phyloP scores from a whole-genome alignment of 2,329 filamentous ascomycete genomes.

The Trichoderma atrobrunneum region DNA sequence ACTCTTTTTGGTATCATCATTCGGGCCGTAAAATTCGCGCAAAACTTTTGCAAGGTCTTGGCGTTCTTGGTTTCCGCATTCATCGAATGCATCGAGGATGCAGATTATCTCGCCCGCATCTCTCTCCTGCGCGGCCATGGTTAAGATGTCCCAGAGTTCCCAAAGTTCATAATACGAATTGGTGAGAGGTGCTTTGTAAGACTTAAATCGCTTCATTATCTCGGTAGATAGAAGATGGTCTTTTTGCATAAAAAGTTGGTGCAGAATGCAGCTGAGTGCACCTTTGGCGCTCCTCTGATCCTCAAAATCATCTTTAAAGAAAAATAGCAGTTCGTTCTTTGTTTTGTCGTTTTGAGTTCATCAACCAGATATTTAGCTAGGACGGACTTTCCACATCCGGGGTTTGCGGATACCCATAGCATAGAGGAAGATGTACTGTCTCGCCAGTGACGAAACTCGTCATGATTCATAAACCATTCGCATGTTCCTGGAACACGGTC shows the following conservation, averaged over 20 bases:
- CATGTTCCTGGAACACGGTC: constrained; percentile 31
- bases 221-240: neutral
- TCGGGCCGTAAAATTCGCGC: constrained; percentile 15
- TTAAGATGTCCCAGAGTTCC: neutral
- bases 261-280: constrained; percentile 37
- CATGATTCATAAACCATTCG: constrained; percentile 33
- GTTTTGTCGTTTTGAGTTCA: constrained; percentile 21
- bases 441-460: constrained; percentile 28
- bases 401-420: constrained; percentile 35
- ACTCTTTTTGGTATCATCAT: neutral
- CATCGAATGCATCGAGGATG: constrained; percentile 42
- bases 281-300: constrained; percentile 31
- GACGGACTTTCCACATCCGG: constrained; percentile 35
- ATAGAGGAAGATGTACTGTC: constrained; percentile 22
- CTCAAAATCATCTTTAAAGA: constrained; percentile 43
- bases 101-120: constrained; percentile 31
- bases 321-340: constrained; percentile 40
- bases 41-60: constrained; percentile 23
- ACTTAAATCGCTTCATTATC: neutral
- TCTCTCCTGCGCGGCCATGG: neutral
- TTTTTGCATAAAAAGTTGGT: constrained; percentile 36
- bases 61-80: constrained; percentile 26
- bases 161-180: constrained; percentile 19
- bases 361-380: constrained; percentile 27
- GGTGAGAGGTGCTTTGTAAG: neutral